Evolutionary conservation across 2,329 filamentous ascomycete species (phyloP), one percentile per base, ranked within the genome.

Genomic region (Paracamarosporium sp.): DNA sequence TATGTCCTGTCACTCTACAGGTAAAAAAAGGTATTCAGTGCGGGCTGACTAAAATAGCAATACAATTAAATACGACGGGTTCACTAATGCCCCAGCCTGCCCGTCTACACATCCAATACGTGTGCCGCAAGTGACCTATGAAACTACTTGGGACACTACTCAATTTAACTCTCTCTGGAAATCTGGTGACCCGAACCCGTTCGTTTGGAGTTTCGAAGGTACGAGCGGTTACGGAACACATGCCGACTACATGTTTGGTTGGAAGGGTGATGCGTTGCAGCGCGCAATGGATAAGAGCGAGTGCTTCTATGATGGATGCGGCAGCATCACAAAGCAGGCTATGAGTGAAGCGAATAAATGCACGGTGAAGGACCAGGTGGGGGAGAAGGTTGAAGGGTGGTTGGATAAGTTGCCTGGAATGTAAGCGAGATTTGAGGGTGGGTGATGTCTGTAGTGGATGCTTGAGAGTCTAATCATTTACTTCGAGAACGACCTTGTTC

Each of bases 1-100:
- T 73, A 63, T 81, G 81, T 67, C 53, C 79, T 5, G 83, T 85
- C 65, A 82, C 81, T 24, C 53, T 68, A 0, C 81, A 88, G 71
- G n/a, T 85, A 88, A 79, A 81, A 81, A 74, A 79, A 79, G n/a
- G n/a, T n/a, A n/a, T n/a, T n/a, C n/a, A n/a, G n/a, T n/a, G n/a
- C n/a, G n/a, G n/a, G n/a, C n/a, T n/a, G n/a, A n/a, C 61, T 86
- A 81, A 67, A 72, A 68, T 65, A 70, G 61, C 62, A 67, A 66
- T 48, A 68, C 67, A 0, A 60, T 65, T 24, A 57, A 24, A 9
- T 60, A 52, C 11, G 62, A 68, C 11, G 64, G 64, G 20, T 68
- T 68, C 48, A 64, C 47, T 4, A 67, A 70, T 41, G 65, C 64
- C 0, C 64, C 65, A 2, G 58, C 60, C 24, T 70, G 67, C 50